Base-by-base conservation (phyloP, 768 basidiomycete species). In the Cantharellus anzutake region DNA sequence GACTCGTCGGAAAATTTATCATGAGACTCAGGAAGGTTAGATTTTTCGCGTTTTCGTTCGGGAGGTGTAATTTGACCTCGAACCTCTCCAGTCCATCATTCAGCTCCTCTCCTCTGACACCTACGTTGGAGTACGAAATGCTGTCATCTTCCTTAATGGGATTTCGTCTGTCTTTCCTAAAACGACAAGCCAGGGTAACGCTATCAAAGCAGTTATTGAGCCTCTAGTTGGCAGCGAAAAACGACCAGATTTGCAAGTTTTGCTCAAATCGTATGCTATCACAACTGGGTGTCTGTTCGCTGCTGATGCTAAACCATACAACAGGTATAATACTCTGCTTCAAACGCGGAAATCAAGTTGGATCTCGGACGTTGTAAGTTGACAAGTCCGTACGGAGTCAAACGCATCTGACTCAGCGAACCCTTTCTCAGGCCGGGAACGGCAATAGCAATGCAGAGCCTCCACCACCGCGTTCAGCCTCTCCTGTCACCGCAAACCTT, bases 101-200 rank as follows among this genome's bases (percentile, higher is more conserved):
- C 83, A 81, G 40, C 91, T 86, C 67, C 83, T 97, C 62, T 78
- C 83, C 66, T 84, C 91, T 2, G 80, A 79, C 56, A 93, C 93
- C 66, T 98, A 93, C 69, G 94, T 97, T 86, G 91, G 91, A 66
- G 87, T 97, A 59, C 93, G 94, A 70, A 99, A 99, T 67, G 79
- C 89, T n/a, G 86, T 98, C 70, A 80, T 93, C 42, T 83, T 99
- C 38, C 75, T 96, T 63, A 89, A 92, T 67, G 89, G 96, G 69
- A 80, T 97, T 29, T 76, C 92, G 39, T 83, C 87, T 0, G 84
- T 88, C 56, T 96, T 96, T 71, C 94, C 94, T 41, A 68, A 71
- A 42, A 71, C 72, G 51, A 77, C 75, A 59, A 73, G 74, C 37
- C 56, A 42, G 7, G 86, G 83, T 7, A 66, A 72, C 5, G 71